Evolutionary conservation across 2,329 filamentous ascomycete genomes (phyloP), one percentile per base, ranked within the genome.

Genomic region (Pseudocercospora vitis): DNA sequence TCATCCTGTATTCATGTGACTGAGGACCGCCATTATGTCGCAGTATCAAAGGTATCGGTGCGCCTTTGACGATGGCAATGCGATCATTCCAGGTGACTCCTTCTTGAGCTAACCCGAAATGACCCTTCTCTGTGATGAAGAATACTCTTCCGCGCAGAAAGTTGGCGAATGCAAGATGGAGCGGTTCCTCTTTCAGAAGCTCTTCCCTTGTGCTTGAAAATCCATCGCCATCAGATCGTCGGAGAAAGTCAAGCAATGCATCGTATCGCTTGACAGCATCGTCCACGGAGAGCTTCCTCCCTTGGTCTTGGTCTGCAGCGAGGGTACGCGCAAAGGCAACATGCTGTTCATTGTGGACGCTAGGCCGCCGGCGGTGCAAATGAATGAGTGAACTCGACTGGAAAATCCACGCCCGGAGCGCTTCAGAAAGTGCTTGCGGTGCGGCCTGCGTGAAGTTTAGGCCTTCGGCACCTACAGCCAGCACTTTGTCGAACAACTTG

Each of bases 81-180:
- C 47, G 52, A 26, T 61, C 59, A 7, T 57, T 57, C 47, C 50
- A 53, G 9, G 48, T 49, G 7, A 58, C 19, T 7, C 56, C 58
- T 33, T 35, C 51, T 16, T 58, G 58, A 14, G 57, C 59, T 7
- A 59, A 44, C 2, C 59, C 54, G 24, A 54, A 59, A 35, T 48
- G 52, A 6, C 59, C 59, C 23, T 52, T 40, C 39, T 61, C 59
- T 0, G 56, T 57, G 9, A 59, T 21, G 47, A 56, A 61, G 51
- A 59, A 57, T 8, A 61, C 58, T 18, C 58, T 48, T 4, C 58
- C 56, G 7, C 58, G 56, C 21, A 59, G 47, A 37, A 61, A 57
- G 35, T 52, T 57, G 11, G 54, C 49, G 16, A 54, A 45, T 1
- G 53, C 49, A 31, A 48, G 33, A 18, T 50, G 56, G n/a, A 53